phyloP scores from a whole-genome alignment of 345 rosid genomes.

The Excoecaria cochinchinensis region DNA sequence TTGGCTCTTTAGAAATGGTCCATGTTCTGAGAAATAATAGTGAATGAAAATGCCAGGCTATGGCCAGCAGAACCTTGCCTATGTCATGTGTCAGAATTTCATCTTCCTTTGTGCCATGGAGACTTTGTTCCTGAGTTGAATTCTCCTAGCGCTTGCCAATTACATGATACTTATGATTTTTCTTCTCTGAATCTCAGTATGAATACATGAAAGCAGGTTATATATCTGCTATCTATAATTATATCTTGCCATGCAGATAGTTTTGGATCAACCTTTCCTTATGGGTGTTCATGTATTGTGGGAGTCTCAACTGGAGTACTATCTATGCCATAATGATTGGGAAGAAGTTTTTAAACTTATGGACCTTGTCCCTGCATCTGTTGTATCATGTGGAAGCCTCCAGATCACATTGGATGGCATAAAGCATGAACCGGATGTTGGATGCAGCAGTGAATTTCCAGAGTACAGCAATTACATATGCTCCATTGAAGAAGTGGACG shows the following conservation, averaged over 20 bases:
- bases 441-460: conserved; percentile 39
- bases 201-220: background rate
- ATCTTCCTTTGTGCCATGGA: background rate
- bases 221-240: background rate
- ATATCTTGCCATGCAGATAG: conserved; percentile 57
- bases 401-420: conserved; percentile 68
- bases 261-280: conserved; percentile 87
- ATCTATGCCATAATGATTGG: conserved; percentile 86
- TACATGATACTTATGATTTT: background rate
- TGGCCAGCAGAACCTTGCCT: background rate
- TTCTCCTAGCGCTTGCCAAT: background rate
- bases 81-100: background rate
- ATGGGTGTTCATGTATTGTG: conserved; percentile 93
- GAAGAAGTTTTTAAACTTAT: conserved; percentile 79
- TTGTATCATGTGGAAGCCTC: conserved; percentile 66
- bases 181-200: background rate
- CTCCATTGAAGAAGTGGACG: conserved; percentile 74
- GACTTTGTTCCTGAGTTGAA: conserved; percentile 6
- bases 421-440: conserved; percentile 48
- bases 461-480: conserved; percentile 54
- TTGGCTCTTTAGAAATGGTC: background rate
- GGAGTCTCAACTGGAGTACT: conserved; percentile 94
- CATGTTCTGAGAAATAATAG: background rate
- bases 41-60: background rate
- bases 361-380: conserved; percentile 68